Evolutionary conservation across 306 rosid genomes (phyloP), one percentile per base, ranked within the genome.

Genomic region (Pyrus pyrifolia): DNA sequence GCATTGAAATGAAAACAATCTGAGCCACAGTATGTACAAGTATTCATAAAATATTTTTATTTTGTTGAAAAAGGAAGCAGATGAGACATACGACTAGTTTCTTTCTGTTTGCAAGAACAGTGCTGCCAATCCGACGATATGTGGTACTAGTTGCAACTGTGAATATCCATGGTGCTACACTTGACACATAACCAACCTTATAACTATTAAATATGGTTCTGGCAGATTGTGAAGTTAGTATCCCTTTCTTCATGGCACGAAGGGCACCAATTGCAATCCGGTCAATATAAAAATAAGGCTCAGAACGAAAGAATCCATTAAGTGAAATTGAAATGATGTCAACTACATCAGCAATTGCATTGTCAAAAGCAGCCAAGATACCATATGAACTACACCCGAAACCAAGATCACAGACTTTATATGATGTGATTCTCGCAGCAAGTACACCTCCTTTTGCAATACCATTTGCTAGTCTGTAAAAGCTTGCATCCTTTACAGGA

Each of bases 331-430:
- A 44, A n/a, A 90, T 76, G 15, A 86, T 22, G 68, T 81, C 79
- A 10, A 86, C 89, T 11, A 87, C 87, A 63, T 88, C 88, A 9
- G 87, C 85, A 13, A 88, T 83, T 7, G 89, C 87, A 69, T 86
- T 88, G 23, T 88, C 90, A 23, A 83, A 79, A 67, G 85, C 88
- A 62, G 92, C 84, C 75, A 84, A 70, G 18, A 86, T 8, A 58
- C 9, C 35, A 2, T 38, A 30, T 4, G 42, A 14, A 1, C 1
- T 0, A 21, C 86, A 83, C 35, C 35, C 35, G 30, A 9, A 4
- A 1, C 4, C 35, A 31, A 31, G n/a, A 14, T 14, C 8, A 27
- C 83, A 74, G 29, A 71, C 85, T 68, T 58, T 70, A 27, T 84
- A 84, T 8, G 61, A 78, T 0, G 78, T 76, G 13, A 77, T 53